Evolutionary conservation across 2,329 filamentous ascomycete genomes (phyloP).

Genomic region (Phaeophleospora eucalypticola): DNA sequence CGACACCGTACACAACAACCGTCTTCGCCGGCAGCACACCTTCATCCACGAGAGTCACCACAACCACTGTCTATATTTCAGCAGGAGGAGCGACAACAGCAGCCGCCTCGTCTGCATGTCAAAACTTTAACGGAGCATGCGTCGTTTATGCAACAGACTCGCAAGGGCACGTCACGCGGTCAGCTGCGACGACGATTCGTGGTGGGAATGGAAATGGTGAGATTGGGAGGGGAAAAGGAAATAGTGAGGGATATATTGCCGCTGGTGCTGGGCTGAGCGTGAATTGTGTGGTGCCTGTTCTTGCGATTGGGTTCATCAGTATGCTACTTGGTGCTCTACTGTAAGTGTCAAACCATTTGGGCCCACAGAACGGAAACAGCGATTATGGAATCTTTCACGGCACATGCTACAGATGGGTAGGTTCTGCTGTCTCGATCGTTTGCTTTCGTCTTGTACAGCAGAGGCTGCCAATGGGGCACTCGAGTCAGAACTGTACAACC

Average conservation of each 20-base stretch:
- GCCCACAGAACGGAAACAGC: too few relatives aligned
- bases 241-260: slow-evolving; percentile 14
- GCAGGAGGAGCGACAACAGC: background rate
- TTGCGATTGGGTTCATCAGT: background rate
- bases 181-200: slow-evolving; percentile 1
- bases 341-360: too few relatives aligned
- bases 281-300: background rate
- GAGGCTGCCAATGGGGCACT: too few relatives aligned
- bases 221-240: slow-evolving; percentile 10
- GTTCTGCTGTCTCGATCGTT: too few relatives aligned
- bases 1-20: slow-evolving; percentile 2
- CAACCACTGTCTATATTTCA: slow-evolving; percentile 4
- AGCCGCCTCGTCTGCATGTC: background rate
- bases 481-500: too few relatives aligned
- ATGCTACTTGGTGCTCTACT: background rate
- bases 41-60: background rate
- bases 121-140: slow-evolving; percentile 1
- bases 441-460: too few relatives aligned
- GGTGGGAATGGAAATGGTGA: slow-evolving; percentile 12
- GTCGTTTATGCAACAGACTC: slow-evolving; percentile 4
- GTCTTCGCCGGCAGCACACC: slow-evolving; percentile 1
- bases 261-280: background rate
- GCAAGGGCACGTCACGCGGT: background rate
- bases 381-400: too few relatives aligned
- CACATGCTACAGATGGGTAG: too few relatives aligned